These are phyloP conservation scores for Pyrenochaeta sp. DNA, from an alignment of 2,329 filamentous ascomycete genomes.

Conservation along the genomic window DNA sequence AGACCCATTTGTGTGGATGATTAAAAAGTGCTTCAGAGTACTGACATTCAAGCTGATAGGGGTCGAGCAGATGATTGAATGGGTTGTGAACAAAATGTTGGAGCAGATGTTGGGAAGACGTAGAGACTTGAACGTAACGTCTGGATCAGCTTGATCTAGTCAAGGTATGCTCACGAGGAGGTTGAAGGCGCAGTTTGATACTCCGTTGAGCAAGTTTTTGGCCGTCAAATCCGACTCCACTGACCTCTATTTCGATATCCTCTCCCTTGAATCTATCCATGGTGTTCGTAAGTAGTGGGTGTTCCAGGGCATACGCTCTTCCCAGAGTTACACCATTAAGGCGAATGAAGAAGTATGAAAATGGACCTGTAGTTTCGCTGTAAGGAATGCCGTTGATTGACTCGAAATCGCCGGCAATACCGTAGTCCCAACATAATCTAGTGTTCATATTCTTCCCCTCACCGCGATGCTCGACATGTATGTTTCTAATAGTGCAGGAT, in stretches of 20 bases:
- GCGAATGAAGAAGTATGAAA: slow-evolving; percentile 41
- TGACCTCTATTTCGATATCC: slow-evolving; percentile 21
- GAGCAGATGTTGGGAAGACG: too few species aligned
- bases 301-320: slow-evolving; percentile 42
- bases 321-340: slow-evolving; percentile 31
- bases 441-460: slow-evolving; percentile 25
- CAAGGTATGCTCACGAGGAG: not conserved
- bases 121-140: too few species aligned
- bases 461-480: slow-evolving; percentile 21
- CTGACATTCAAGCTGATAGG: too few species aligned
- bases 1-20: too few species aligned
- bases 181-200: not conserved
- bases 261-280: slow-evolving; percentile 13
- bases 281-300: slow-evolving; percentile 21
- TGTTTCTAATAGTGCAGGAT: slow-evolving; percentile 13
- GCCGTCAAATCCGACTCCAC: slow-evolving; percentile 43
- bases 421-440: slow-evolving; percentile 38
- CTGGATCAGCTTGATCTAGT: not conserved
- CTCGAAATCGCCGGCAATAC: not conserved
- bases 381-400: slow-evolving; percentile 26
- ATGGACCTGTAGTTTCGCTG: slow-evolving; percentile 46
- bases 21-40: too few species aligned
- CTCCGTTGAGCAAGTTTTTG: slow-evolving; percentile 15
- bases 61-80: too few species aligned
- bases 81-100: too few species aligned